Base-by-base conservation (phyloP, 78 protist genomes). In the Pigoraptor vietnamica region DNA sequence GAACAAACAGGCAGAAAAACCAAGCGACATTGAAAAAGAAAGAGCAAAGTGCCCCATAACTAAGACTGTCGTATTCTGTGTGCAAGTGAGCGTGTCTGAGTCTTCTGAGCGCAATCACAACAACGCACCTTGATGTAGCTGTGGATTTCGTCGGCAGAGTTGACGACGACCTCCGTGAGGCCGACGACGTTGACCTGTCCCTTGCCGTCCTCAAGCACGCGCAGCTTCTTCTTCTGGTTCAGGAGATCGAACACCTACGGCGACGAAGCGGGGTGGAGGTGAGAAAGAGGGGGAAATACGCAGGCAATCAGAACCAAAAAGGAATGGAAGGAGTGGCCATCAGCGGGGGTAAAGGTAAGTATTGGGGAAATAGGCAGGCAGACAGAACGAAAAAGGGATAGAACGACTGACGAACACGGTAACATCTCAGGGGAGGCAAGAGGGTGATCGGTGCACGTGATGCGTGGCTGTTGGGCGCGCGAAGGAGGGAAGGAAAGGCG, bases 171-270 rank as follows among this genome's bases (percentile, higher is more conserved):
- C 92, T 96, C 98, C 34, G 56, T 90, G 36, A 98, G 96, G 82
- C 99, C 99, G 1, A 88, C 93, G 24, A 98, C 95, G 35, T 90
- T 86, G 35, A 98, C 98, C n/a, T 94, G 95, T 89, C 90, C 39
- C 48, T 93, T 81, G 40, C 93, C 97, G 79, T 98, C 98, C 90
- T 96, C 98, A 24, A 97, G 89, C 21, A 98, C 96, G 0, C 55
- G 89, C 37, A 97, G 92, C 37, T 90, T 56, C 93, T 94, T 93
- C 35, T 97, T 87, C 2, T 92, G 92, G 92, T 96, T 93, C 25
- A 98, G 90, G 55, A 98, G 94, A 87, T 98, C 99, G 89, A 91
- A 97, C 32, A 98, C 90, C 89, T 83, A 10, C 23, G 1, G 35
- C 0, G 32, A 35, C 36, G 14, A 48, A 6, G 14, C 36, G 14